These are phyloP conservation scores for Porodaedalea pini DNA, from an alignment of 1,284 basidiomycete genomes.

Conservation along the genomic window DNA sequence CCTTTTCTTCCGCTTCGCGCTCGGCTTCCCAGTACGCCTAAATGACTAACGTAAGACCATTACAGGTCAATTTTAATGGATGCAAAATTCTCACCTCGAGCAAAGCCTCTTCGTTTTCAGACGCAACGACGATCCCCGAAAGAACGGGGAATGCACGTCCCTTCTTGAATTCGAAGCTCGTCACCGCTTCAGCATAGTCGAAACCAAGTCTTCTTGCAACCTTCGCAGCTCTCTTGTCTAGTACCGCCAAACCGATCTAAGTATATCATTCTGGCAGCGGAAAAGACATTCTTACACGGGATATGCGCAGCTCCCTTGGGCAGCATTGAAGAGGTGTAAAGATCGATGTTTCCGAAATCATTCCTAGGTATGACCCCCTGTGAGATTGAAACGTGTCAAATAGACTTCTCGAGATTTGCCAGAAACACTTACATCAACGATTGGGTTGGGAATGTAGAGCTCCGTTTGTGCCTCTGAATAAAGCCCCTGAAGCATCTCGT, in stretches of 20 bases:
- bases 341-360: constrained; percentile 94
- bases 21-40: constrained; percentile 86
- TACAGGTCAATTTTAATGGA: background rate
- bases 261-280: constrained; percentile 8
- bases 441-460: constrained; percentile 72
- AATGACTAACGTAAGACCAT: constrained; percentile 12
- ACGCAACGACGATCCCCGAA: constrained; percentile 84
- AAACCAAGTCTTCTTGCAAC: constrained; percentile 85
- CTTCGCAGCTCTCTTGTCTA: constrained; percentile 87
- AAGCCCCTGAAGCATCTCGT: constrained; percentile 80
- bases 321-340: constrained; percentile 94
- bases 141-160: constrained; percentile 82
- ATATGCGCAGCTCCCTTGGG: constrained; percentile 85
- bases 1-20: constrained; percentile 74
- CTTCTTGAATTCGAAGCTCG: constrained; percentile 95
- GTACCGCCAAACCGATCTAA: constrained; percentile 12
- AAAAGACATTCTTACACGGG: constrained; percentile 62
- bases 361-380: constrained; percentile 94
- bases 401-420: background rate
- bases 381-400: constrained; percentile 14
- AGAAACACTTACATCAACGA: constrained; percentile 65
- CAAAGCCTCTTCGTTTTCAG: constrained; percentile 73
- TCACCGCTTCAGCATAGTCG: constrained; percentile 92
- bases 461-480: constrained; percentile 89
- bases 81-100: constrained; percentile 57